These are phyloP conservation scores for Poronia punctata DNA, from an alignment of 495 filamentous ascomycete genomes.

Conservation along the genomic window DNA sequence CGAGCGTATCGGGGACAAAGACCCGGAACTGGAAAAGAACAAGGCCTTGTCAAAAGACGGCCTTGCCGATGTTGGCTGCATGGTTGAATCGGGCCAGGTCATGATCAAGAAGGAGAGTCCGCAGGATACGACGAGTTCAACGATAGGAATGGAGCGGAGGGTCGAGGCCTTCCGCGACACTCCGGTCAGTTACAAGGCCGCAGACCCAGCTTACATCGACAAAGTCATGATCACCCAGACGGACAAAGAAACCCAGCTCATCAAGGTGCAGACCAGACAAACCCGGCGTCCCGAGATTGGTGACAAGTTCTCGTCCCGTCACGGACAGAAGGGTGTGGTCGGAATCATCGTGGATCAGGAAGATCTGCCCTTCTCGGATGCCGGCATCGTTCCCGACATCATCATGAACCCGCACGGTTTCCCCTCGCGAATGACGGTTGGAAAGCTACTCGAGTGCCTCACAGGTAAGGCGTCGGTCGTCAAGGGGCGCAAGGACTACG, in stretches of 20 bases:
- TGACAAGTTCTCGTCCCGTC: conserved; percentile 97
- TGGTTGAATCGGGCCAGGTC: conserved; percentile 65
- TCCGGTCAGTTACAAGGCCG: conserved; percentile 72
- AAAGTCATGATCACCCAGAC: conserved; percentile 85
- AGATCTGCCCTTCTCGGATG: conserved; percentile 93
- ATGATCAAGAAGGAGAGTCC: conserved; percentile 85
- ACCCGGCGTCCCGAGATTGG: conserved; percentile 90
- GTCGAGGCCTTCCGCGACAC: conserved; percentile 57
- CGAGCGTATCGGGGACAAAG: conserved; percentile 64
- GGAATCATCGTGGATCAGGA: conserved; percentile 93
- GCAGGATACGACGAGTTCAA: conserved; percentile 61
- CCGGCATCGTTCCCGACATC: conserved; percentile 86
- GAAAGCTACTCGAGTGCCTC: conserved; percentile 92
- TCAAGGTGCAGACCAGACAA: conserved; percentile 90
- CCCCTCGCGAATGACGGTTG: conserved; percentile 98
- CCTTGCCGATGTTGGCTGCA: conserved; percentile 72
- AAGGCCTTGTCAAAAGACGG: conserved; percentile 70
- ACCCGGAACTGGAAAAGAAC: conserved; percentile 62
- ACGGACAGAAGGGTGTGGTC: conserved; percentile 98
- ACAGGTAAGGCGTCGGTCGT: conserved; percentile 91
- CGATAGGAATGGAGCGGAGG: conserved; percentile 56
- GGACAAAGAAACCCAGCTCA: conserved; percentile 69
- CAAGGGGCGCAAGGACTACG: conserved; percentile 63
- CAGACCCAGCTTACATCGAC: conserved; percentile 83
- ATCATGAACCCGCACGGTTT: conserved; percentile 99